Base-by-base conservation (phyloP, 345 rosid genomes). In the Eucalyptus sp. region DNA sequence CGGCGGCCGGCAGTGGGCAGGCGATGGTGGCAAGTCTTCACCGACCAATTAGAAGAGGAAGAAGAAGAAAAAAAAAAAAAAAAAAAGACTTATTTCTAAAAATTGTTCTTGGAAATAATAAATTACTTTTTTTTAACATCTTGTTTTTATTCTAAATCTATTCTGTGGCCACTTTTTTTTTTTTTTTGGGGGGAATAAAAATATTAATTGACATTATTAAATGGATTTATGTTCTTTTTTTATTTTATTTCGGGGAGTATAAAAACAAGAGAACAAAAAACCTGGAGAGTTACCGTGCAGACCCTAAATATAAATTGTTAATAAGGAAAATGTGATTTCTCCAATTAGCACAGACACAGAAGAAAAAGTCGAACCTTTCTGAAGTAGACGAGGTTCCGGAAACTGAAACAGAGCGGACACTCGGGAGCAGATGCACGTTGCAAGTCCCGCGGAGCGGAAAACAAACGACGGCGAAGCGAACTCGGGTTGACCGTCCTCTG, bases 11-110 rank as follows among this genome's bases (percentile, higher is more conserved):
- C 41, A 4, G 4, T 37, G 41, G 41, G 41, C 41, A n/a, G 41
- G 41, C 41, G 4, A 37, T 4, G 4, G 41, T 37, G 41, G 5
- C 44, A 52, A 52, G 24, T 52, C 56, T 18, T 10, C 24, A 52
- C 4, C 2, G 4, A 17, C 56, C 2, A 17, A 52, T 52, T 1
- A 52, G 4, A 52, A 7, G 24, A 3, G 4, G 4, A 52, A 2
- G 2, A 18, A 52, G 24, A 52, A 52, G 24, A n/a, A 2, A 7
- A 52, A 52, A 52, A 48, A 16, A 50, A 4, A 2, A 48, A 2
- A 5, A 5, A 4, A 17, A 17, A 51, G 17, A 17, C 4, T 51
- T 51, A 51, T 51, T 49, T 49, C 2, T 49, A 49, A 13, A 49
- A 50, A 13, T 50, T 50, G 13, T 50, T 51, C 20, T 51, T 0